These are phyloP conservation scores for Arachis monticola DNA, from an alignment of 331 rosid genomes.

Conservation along the genomic window DNA sequence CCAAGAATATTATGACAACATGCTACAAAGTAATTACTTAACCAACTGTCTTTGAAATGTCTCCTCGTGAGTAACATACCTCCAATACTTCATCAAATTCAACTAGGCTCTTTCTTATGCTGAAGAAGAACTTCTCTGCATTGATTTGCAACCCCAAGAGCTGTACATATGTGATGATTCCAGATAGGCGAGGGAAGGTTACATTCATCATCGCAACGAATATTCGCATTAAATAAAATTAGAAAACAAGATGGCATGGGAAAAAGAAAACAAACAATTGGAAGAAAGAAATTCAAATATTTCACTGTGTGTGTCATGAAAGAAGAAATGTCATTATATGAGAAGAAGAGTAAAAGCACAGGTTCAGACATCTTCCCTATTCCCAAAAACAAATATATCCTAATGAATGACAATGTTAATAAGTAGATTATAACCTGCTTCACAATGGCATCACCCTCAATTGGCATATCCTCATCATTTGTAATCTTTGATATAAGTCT, in stretches of 20 bases:
- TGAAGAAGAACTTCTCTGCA: conserved; percentile 92
- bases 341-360: conserved; percentile 27
- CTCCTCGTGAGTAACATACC: conserved; percentile 55
- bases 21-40: conserved; percentile 32
- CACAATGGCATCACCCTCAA: conserved; percentile 84
- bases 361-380: conserved; percentile 22
- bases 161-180: conserved; percentile 45
- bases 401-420: conserved; percentile 22
- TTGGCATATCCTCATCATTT: conserved; percentile 91
- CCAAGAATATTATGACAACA: conserved; percentile 33
- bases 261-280: conserved; percentile 11
- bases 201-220: conserved; percentile 17
- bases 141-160: conserved; percentile 90
- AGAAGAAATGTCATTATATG: conserved; percentile 8
- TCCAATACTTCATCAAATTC: conserved; percentile 99
- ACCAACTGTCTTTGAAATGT: conserved; percentile 13
- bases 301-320: conserved; percentile 20
- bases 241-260: conserved; percentile 18
- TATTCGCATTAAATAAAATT: conserved; percentile 18
- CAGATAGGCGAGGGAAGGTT: conserved; percentile 42
- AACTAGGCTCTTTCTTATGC: conserved; percentile 85
- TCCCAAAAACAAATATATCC: conserved; percentile 21
- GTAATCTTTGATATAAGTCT: conserved; percentile 88
- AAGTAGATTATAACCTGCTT: conserved; percentile 72
- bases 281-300: conserved; percentile 28